Evolutionary conservation across 192 early-diverging fungal species (phyloP).

Genomic region (Backusella parvicylindrica): DNA sequence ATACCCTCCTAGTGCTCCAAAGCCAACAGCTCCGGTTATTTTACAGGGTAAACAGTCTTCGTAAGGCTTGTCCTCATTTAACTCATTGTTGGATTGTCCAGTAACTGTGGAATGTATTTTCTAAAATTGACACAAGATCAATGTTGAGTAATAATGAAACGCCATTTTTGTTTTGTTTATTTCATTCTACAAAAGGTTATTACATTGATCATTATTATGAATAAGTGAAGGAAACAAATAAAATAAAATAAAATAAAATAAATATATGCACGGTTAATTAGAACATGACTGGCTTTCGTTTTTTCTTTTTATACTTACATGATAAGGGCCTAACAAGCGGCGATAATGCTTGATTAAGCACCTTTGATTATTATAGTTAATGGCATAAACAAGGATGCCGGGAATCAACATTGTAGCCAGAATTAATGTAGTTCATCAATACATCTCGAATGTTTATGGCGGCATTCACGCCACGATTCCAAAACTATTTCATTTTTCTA

Average conservation of each 20-base stretch:
- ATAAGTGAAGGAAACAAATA: background rate
- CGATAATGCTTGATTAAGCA: no score
- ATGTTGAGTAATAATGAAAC: background rate
- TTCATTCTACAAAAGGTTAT: background rate
- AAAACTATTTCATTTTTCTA: no score
- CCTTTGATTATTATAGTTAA: no score
- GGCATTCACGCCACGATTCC: no score
- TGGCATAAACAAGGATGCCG: no score
- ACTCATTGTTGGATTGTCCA: background rate
- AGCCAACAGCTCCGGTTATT: conserved; percentile 29
- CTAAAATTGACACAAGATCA: background rate
- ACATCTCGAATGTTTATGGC: no score
- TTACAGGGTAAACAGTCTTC: conserved; percentile 38
- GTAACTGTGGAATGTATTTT: background rate
- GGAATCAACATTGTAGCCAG: no score
- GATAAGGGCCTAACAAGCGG: no score
- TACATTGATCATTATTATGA: background rate
- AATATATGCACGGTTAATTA: no score
- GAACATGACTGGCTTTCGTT: no score
- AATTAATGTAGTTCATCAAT: no score
- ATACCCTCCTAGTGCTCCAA: conserved; percentile 29
- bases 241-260: background rate
- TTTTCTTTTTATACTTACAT: no score
- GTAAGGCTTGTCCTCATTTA: conserved; percentile 1
- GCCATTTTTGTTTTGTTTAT: background rate